phyloP scores from a whole-genome alignment of 352 stramenopile genomes.

The Phytopythium oedochilum region DNA sequence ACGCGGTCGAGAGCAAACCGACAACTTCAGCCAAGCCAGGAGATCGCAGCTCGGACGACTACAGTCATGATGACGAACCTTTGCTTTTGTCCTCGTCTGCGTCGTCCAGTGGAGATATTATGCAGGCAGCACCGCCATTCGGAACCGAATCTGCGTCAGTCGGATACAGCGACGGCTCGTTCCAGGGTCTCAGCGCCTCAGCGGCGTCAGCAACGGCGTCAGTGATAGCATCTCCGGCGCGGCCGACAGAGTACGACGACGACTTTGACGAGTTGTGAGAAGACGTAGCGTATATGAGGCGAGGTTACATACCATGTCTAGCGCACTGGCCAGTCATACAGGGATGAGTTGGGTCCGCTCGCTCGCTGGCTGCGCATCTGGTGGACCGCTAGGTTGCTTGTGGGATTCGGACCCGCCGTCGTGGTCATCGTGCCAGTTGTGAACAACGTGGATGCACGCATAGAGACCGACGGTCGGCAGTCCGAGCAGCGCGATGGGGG shows the following conservation, averaged over 20 bases:
- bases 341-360: neutral
- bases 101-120: neutral
- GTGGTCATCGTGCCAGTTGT: slow-evolving; percentile 57
- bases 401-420: slow-evolving; percentile 28
- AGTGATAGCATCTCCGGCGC: neutral
- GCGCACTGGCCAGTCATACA: neutral
- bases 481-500: slow-evolving; percentile 45
- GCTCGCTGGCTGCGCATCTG: neutral
- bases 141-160: neutral
- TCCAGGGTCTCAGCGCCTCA: neutral
- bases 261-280: slow-evolving; percentile 38
- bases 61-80: neutral
- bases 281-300: neutral
- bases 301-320: neutral
- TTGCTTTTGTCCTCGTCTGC: neutral
- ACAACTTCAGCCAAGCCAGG: neutral
- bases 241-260: slow-evolving; percentile 37
- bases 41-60: neutral
- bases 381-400: neutral
- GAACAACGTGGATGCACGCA: slow-evolving; percentile 53
- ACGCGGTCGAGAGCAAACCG: neutral
- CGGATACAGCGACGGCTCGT: neutral
- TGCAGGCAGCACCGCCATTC: neutral
- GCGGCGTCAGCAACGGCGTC: neutral
- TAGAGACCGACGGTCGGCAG: slow-evolving; percentile 57